Base-by-base conservation (phyloP, 805 yeast species). In the Saccharomycopsis fodiens region DNA sequence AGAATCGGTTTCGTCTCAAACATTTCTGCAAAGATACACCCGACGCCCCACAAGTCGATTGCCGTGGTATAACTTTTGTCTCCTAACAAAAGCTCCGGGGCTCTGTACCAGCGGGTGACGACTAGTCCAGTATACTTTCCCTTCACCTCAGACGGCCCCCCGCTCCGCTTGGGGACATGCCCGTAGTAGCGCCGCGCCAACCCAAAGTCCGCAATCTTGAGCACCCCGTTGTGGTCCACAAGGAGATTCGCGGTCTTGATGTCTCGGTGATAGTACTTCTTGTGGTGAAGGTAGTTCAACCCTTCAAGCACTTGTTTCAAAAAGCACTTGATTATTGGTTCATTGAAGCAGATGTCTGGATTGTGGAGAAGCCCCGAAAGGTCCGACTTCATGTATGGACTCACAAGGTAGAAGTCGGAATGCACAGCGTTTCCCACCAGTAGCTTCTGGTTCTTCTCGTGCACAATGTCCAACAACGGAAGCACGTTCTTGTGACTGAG, bases 21-120 rank as follows among this genome's bases (percentile, higher is more conserved):
- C 57, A 89, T 70, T 63, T 93, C 99, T 0, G 87, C 98, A 59
- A 93, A 81, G 0, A 93, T 93, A 65, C 98, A 93, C 1, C 97
- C 97, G 20, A 87, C 77, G 0, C 98, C 97, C 99, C 99, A 93
- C 65, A 94, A 74, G 63, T 93, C 99, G 10, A 91, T 91, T 0
- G 97, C 95, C 0, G 97, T 86, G 2, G 97, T 89, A 60, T 91
- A 91, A 47, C 73, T 68, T 54, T 82, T 72, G 54, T 88, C 95
- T 3, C 96, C 96, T 44, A 93, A 65, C n/a, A 93, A 71, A 16
- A 93, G 70, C 61, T 91, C 98, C 0, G 97, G 98, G 1, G 98
- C 95, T 49, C 98, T 70, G 62, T 94, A 93, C 98, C 98, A 93
- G 54, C 98, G 67, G 0, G 98, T 93, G 31, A 93, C 97, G 2